These are phyloP conservation scores for Fusarium agapanthi DNA, from an alignment of 2,329 filamentous ascomycete species.

Conservation along the genomic window DNA sequence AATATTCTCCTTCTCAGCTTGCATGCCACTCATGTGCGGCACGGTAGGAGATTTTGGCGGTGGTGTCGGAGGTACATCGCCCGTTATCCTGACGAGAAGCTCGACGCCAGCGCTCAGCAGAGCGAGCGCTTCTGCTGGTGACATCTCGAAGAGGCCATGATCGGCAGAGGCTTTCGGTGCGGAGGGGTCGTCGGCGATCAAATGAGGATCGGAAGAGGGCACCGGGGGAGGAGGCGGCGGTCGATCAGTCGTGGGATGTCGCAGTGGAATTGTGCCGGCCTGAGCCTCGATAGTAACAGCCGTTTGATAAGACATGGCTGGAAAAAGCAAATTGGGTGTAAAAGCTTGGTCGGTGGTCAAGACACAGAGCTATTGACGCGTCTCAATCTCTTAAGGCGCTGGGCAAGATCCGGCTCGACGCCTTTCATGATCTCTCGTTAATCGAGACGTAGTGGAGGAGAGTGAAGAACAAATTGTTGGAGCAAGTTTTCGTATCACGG, in stretches of 20 bases:
- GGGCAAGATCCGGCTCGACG: constrained; percentile 34
- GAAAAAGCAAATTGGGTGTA: not conserved
- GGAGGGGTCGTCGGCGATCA: constrained; percentile 41
- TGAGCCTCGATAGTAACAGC: constrained; percentile 35
- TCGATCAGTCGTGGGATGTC: constrained; percentile 35
- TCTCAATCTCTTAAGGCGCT: constrained; percentile 42
- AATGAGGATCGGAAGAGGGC: constrained; percentile 51
- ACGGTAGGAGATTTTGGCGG: constrained; percentile 70
- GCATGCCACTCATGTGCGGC: constrained; percentile 72
- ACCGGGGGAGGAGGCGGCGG: constrained; percentile 55
- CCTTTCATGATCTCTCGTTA: constrained; percentile 43
- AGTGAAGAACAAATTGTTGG: not conserved
- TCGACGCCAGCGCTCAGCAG: constrained; percentile 79
- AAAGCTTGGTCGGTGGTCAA: constrained; percentile 25
- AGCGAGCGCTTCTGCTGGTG: constrained; percentile 78
- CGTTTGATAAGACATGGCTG: constrained; percentile 40
- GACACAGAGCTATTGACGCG: constrained; percentile 39
- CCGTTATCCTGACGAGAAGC: constrained; percentile 74
- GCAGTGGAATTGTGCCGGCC: constrained; percentile 31
- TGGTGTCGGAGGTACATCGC: constrained; percentile 83
- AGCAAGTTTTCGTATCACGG: constrained; percentile 19
- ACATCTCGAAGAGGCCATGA: constrained; percentile 77
- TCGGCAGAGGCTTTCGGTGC: constrained; percentile 44
- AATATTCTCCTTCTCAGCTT: constrained; percentile 69
- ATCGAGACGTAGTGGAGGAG: constrained; percentile 21